Conservation (phyloP, 257 asterid genomes). For the Nicotiana knightiana region DNA sequence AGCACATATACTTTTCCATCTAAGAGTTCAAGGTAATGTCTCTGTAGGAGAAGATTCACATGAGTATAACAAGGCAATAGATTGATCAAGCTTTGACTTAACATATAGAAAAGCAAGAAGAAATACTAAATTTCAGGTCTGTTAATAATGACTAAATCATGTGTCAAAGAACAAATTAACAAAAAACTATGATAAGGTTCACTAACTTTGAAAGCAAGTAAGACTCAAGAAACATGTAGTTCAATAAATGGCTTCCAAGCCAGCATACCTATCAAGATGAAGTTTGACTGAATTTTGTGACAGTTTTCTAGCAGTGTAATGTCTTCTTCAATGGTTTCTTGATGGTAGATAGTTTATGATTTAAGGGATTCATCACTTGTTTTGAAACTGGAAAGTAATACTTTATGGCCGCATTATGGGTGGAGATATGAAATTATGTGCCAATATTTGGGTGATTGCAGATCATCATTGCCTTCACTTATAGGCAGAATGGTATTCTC, state of each 20-base stretch:
- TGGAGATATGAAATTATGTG: not conserved
- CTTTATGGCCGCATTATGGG: not conserved
- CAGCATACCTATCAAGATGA: no score
- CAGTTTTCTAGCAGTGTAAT: no score
- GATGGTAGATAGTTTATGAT: no score
- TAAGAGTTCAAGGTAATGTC: not conserved
- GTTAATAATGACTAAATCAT: not conserved
- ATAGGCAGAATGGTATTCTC: constrained; percentile 40
- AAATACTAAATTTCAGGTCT: not conserved
- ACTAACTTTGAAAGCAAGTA: not conserved
- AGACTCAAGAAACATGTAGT: not conserved
- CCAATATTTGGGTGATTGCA: constrained; percentile 29
- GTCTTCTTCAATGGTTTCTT: no score
- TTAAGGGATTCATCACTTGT: no score
- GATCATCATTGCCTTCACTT: constrained; percentile 72
- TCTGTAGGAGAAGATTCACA: not conserved
- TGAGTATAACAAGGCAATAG: not conserved
- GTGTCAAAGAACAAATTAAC: not conserved
- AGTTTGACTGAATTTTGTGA: no score
- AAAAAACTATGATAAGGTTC: not conserved
- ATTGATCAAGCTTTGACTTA: not conserved
- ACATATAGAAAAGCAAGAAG: not conserved
- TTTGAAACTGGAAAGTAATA: not conserved
- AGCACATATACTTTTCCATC: not conserved
- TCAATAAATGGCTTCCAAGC: not conserved